Conservation (phyloP, 2,329 filamentous ascomycete genomes). For the Beauveria brongniartii region DNA sequence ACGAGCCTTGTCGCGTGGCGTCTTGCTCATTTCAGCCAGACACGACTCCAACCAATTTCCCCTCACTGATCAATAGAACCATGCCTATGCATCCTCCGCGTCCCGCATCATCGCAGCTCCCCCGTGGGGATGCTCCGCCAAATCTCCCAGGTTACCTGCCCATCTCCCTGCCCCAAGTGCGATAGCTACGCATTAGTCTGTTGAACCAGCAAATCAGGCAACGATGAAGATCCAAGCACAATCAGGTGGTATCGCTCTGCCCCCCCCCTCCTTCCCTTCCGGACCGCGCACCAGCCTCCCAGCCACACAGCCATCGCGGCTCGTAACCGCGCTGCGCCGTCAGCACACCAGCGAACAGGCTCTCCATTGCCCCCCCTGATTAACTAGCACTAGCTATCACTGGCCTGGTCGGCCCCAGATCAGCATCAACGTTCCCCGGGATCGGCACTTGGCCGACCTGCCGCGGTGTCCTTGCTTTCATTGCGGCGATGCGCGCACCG, state of each 20-base stretch:
- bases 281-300: constrained; percentile 1
- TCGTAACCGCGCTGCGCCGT: constrained; percentile 1
- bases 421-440: not conserved
- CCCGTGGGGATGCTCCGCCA: constrained; percentile 1
- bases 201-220: not conserved
- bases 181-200: not conserved
- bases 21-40: constrained; percentile 2
- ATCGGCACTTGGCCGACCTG: not conserved
- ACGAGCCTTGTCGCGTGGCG: constrained; percentile 1
- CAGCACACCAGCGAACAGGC: not conserved
- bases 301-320: not conserved
- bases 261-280: no score
- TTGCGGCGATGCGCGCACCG: not conserved
- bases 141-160: not conserved
- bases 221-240: not conserved
- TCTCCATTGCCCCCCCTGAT: no score
- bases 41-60: not conserved
- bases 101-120: not conserved
- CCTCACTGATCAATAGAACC: not conserved
- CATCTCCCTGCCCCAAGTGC: not conserved
- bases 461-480: no score
- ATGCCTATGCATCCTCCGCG: not conserved
- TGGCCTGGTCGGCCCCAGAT: not conserved
- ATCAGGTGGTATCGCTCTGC: not conserved
- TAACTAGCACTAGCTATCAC: not conserved